Percentiles rank a stretch among this genome's conserved stretches.
phyloP scores from a whole-genome alignment of 2,329 filamentous ascomycete genomes.

The Penicillium digitatum region DNA sequence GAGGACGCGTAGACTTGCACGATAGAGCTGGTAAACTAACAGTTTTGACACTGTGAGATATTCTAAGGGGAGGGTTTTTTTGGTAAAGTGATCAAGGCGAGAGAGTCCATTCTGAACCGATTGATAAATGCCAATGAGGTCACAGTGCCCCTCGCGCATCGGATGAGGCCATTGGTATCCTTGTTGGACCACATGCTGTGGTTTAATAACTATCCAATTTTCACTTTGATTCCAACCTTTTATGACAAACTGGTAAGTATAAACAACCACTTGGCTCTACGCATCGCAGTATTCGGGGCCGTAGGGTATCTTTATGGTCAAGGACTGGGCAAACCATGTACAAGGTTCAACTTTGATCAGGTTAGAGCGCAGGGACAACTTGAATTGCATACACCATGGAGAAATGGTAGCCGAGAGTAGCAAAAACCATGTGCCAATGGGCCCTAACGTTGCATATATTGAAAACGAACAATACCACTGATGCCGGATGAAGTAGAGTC shows the following conservation, averaged over 20 bases:
- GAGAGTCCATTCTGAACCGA: not conserved
- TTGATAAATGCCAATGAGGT: conserved; percentile 3
- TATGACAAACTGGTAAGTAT: not conserved
- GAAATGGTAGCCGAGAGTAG: not conserved
- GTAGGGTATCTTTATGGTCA: not conserved
- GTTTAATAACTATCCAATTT: not conserved
- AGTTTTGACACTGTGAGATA: not conserved
- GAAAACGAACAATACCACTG: conserved; percentile 3
- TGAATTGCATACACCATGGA: not conserved
- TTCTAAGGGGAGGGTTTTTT: not conserved
- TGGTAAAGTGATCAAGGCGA: not conserved
- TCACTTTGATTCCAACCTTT: not conserved
- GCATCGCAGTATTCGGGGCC: not conserved
- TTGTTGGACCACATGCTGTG: not conserved
- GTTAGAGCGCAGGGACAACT: not conserved
- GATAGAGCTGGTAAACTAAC: not conserved
- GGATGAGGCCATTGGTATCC: not conserved
- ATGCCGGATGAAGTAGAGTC: not conserved
- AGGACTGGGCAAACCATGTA: not conserved
- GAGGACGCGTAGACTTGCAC: not conserved
- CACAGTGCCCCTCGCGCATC: not conserved
- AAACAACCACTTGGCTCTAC: not conserved
- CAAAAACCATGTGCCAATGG: not conserved
- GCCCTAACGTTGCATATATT: not conserved
- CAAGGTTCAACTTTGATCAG: not conserved